Evolutionary conservation across 1,139 yeast species (phyloP).

Genomic region (Entelexis paramagnoliae): DNA sequence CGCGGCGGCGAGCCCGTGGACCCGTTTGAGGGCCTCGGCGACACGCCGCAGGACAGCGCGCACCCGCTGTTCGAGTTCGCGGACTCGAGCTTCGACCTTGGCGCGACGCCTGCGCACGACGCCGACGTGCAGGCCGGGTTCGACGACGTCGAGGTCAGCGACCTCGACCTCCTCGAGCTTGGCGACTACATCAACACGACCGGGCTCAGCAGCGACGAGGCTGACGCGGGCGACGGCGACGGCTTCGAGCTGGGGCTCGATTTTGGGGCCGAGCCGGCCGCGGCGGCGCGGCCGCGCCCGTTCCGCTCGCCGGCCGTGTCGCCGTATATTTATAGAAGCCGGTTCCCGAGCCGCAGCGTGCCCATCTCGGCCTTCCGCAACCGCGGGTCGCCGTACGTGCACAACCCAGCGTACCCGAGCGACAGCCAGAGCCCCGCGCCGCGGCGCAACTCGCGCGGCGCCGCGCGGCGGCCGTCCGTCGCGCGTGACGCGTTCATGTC

Average conservation of each 20-base stretch:
- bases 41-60: constrained; percentile 1
- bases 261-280: not conserved
- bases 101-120: constrained; percentile 21
- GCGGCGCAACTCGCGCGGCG: constrained; percentile 20
- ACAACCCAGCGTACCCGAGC: constrained; percentile 20
- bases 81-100: constrained; percentile 9
- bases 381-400: constrained; percentile 33
- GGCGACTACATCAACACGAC: constrained; percentile 83
- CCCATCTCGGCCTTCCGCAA: constrained; percentile 87
- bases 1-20: constrained; percentile 9
- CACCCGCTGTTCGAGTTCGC: constrained; percentile 14
- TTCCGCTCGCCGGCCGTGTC: constrained; percentile 30
- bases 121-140: not conserved
- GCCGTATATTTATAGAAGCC: constrained; percentile 33
- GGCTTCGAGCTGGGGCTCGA: constrained; percentile 14
- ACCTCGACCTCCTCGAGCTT: constrained; percentile 43
- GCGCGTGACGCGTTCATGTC: constrained; percentile 32
- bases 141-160: constrained; percentile 41
- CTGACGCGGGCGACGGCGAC: constrained; percentile 42
- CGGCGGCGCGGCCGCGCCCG: constrained; percentile 6
- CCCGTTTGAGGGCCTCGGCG: constrained; percentile 16
- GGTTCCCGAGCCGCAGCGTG: constrained; percentile 41
- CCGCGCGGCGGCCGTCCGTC: constrained; percentile 9
- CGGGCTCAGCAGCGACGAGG: constrained; percentile 75
- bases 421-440: constrained; percentile 18